Base-by-base conservation (phyloP, 1,284 basidiomycete species). In the Thecaphora thlaspeos region DNA sequence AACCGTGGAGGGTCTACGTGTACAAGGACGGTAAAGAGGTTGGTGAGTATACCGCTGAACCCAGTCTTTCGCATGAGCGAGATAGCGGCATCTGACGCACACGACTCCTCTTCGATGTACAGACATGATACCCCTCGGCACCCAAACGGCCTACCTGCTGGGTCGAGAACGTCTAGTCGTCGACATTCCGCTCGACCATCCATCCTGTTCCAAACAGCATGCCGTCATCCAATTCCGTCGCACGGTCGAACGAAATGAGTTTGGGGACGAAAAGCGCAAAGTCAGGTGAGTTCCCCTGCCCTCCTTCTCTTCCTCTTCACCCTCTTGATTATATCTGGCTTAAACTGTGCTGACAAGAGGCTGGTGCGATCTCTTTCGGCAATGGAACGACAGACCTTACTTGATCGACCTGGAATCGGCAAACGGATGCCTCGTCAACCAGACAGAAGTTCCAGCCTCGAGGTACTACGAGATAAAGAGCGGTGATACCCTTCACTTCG, bases 191-290 rank as follows among this genome's bases (percentile, higher is more conserved):
- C 81, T 96, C 37, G 91, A 94, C 56, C 94, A 99, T 77, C 92
- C 93, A 1, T 97, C 93, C 4, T 92, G 90, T 68, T 98, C 94
- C 1, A 99, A 99, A 77, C 95, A 99, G 77, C 95, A 99, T 75
- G 93, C 94, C 21, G 95, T 88, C 4, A 87, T 98, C 36, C 95
- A 99, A 80, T 92, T 89, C 80, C 88, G 94, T 21, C 87, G 88
- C 71, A 83, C 94, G 2, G 85, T 85, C 61, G 86, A 89, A 70
- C 89, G 88, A 71, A 89, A 94, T 77, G 91, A 97, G 76, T 90
- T 87, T 70, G 94, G 94, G 2, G 85, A 84, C 49, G 81, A 83
- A 9, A 91, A 89, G 73, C 82, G 59, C 39, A 50, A 43, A 21
- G 57, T 71, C 17, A 54, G 62, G 56, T 60, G 42, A 15, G 51